Percentiles rank a stretch among this genome's conserved stretches.
Conservation (phyloP, 352 stramenopile species). For the Phytophthora podocarpi region DNA sequence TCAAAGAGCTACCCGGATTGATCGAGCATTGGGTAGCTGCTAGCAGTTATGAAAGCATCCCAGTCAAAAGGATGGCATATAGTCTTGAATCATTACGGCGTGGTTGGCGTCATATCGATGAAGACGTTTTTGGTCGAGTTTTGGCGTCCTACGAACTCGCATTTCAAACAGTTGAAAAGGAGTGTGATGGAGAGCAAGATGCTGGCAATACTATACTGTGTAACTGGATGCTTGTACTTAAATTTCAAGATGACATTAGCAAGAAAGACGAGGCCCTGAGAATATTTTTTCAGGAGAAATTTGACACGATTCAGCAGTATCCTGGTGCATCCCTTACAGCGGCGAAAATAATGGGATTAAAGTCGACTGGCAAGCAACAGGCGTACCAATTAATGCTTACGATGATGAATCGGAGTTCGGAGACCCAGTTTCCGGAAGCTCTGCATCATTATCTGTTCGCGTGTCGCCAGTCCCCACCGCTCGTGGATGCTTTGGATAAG, state of each 20-base stretch:
- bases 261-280: conserved; percentile 20
- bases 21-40: conserved; percentile 38
- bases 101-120: background rate
- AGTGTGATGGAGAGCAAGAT: conserved; percentile 6
- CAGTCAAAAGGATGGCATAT: conserved; percentile 36
- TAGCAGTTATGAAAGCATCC: conserved; percentile 24
- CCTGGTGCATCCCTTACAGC: conserved; percentile 34
- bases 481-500: conserved; percentile 35
- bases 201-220: conserved; percentile 33
- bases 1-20: conserved; percentile 30
- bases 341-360: conserved; percentile 26
- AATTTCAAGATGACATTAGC: conserved; percentile 7
- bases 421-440: conserved; percentile 27
- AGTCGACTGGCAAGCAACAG: conserved; percentile 3
- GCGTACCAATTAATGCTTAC: conserved; percentile 33
- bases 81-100: conserved; percentile 27
- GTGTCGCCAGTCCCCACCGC: conserved; percentile 23
- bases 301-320: conserved; percentile 24
- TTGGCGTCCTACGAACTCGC: conserved; percentile 32
- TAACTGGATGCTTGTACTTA: conserved; percentile 51
- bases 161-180: conserved; percentile 23
- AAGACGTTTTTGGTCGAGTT: conserved; percentile 3
- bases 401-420: conserved; percentile 33
- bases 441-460: conserved; percentile 47
- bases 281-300: conserved; percentile 34